Conservation (phyloP, 208 protist species). For the Acanthamoeba triangularis region DNA sequence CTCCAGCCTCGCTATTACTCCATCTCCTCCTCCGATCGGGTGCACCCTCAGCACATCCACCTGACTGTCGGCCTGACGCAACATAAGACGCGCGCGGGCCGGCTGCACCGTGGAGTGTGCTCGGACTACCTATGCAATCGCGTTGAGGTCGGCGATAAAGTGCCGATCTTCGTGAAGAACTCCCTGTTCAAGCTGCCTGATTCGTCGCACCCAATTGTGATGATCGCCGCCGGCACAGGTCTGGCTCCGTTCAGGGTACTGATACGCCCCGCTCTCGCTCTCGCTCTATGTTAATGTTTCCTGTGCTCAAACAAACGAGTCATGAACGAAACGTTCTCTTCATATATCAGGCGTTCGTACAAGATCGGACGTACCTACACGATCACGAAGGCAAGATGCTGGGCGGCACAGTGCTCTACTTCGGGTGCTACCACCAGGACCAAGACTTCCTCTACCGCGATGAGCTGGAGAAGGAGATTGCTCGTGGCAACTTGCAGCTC, state of each 20-base stretch:
- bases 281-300: background rate
- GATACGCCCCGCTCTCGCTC: background rate
- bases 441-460: slow-evolving; percentile 62
- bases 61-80: background rate
- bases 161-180: slow-evolving; percentile 32
- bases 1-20: slow-evolving; percentile 70
- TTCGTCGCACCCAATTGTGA: background rate
- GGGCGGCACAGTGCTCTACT: slow-evolving; percentile 14
- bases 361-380: background rate
- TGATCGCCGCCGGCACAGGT: slow-evolving; percentile 63
- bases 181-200: background rate
- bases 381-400: background rate
- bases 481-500: background rate
- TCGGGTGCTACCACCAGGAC: background rate
- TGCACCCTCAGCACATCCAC: background rate
- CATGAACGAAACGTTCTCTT: background rate
- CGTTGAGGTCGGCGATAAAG: background rate
- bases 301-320: background rate
- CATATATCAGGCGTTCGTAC: background rate
- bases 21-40: slow-evolving; percentile 61
- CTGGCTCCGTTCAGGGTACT: slow-evolving; percentile 46
- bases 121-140: slow-evolving; percentile 35
- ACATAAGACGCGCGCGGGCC: background rate
- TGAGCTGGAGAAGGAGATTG: background rate
- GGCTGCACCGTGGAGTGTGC: background rate